Percentiles rank a stretch among this genome's conserved stretches.
Evolutionary conservation across 805 yeast species (phyloP).

Genomic region (Teunomyces barrocoloradensis): DNA sequence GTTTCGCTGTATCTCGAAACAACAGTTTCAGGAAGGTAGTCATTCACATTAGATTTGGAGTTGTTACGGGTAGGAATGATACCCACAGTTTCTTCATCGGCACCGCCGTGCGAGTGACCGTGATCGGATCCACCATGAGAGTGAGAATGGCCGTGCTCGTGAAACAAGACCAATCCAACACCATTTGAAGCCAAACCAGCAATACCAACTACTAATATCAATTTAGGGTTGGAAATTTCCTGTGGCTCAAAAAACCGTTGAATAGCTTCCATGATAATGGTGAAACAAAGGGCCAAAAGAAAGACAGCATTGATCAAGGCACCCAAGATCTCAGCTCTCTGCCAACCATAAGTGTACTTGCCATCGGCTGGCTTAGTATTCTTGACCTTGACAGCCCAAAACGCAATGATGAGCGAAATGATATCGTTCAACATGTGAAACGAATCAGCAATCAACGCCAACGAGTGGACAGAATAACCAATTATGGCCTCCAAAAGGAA

Average conservation of each 20-base stretch:
- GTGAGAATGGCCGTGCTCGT: conserved; percentile 58
- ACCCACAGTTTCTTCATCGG: conserved; percentile 3
- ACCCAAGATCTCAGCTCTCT: conserved; percentile 94
- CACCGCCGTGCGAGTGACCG: conserved; percentile 34
- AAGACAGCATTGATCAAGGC: conserved; percentile 94
- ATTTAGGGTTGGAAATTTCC: conserved; percentile 73
- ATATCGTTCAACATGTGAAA: conserved; percentile 98
- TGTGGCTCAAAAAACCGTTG: conserved; percentile 85
- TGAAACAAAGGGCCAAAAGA: conserved; percentile 84
- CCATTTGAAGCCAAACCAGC: conserved; percentile 82
- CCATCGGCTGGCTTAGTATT: conserved; percentile 79
- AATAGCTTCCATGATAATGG: conserved; percentile 88
- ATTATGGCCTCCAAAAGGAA: conserved; percentile 81
- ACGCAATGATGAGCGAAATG: conserved; percentile 81
- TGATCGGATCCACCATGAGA: conserved; percentile 48
- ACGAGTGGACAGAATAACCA: conserved; percentile 89
- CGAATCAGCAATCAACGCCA: conserved; percentile 93
- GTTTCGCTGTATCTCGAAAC: conserved; percentile 42
- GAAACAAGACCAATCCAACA: conserved; percentile 82
- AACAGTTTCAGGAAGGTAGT: conserved; percentile 46
- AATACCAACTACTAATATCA: conserved; percentile 77
- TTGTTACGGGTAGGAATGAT: conserved; percentile 15
- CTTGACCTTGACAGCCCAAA: conserved; percentile 95
- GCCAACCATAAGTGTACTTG: conserved; percentile 95
- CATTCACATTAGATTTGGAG: conserved; percentile 28